Percentiles rank a stretch among this genome's conserved stretches.
These are phyloP conservation scores for Pugionium dolabratum DNA, from an alignment of 345 rosid genomes.

Conservation along the genomic window DNA sequence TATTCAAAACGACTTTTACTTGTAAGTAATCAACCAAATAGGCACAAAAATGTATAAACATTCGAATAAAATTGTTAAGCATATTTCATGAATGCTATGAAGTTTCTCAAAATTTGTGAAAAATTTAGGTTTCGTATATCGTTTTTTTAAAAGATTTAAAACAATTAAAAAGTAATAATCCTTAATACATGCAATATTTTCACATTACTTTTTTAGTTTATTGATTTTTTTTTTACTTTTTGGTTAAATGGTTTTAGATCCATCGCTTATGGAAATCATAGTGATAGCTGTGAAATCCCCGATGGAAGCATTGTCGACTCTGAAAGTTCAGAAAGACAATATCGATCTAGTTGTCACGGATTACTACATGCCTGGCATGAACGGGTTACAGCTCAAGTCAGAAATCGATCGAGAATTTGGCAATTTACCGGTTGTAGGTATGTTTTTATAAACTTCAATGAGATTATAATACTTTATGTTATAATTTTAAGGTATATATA, in stretches of 20 bases:
- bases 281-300: constrained; percentile 49
- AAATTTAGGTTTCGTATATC: not conserved
- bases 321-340: constrained; percentile 36
- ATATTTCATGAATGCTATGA: not conserved
- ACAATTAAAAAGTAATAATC: not conserved
- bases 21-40: constrained; percentile 10
- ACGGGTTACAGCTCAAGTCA: constrained; percentile 56
- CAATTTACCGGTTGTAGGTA: constrained; percentile 62
- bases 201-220: no score
- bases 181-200: constrained; percentile 2
- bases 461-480: not conserved
- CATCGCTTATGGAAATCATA: constrained; percentile 25
- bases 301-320: constrained; percentile 51
- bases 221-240: no score
- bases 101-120: not conserved
- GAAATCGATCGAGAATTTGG: constrained; percentile 50
- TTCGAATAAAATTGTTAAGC: not conserved
- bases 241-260: no score
- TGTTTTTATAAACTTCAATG: not conserved
- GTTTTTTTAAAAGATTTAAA: not conserved
- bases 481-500: not conserved
- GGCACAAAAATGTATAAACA: not conserved
- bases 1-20: constrained; percentile 1
- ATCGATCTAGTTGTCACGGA: constrained; percentile 67
- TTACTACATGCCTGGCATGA: constrained; percentile 70